phyloP scores from a whole-genome alignment of 108 stramenopile genomes.

The Stephanodiscus triporus region DNA sequence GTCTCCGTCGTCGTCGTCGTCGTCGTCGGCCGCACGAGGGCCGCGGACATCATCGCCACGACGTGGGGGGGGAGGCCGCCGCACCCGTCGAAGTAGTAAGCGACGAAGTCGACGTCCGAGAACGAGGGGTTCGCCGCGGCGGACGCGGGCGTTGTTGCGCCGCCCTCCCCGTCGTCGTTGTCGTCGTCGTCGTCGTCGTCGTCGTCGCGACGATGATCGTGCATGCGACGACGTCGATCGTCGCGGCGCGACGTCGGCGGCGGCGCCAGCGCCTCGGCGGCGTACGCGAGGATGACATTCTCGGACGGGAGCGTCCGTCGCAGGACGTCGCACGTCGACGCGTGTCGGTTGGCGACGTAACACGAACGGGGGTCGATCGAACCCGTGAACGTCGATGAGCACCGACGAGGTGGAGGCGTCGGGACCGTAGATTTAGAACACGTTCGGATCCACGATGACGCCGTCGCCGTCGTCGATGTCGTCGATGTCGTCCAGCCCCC shows the following conservation, averaged over 20 bases:
- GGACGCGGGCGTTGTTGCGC: not conserved
- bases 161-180: not conserved
- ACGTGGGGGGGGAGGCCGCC: slow-evolving; percentile 52
- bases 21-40: slow-evolving; percentile 31
- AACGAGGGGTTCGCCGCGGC: not conserved
- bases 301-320: slow-evolving; percentile 19
- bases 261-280: slow-evolving; percentile 41
- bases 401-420: slow-evolving; percentile 41
- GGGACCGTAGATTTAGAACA: slow-evolving; percentile 59
- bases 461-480: not conserved
- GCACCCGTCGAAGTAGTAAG: slow-evolving; percentile 63
- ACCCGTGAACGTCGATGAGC: slow-evolving; percentile 21
- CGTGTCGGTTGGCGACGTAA: slow-evolving; percentile 59
- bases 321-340: slow-evolving; percentile 39
- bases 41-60: slow-evolving; percentile 54
- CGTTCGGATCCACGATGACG: slow-evolving; percentile 21
- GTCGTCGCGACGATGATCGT: too few relatives aligned
- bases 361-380: slow-evolving; percentile 34
- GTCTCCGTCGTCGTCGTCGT: too few relatives aligned
- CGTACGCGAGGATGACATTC: slow-evolving; percentile 45
- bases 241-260: not conserved
- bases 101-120: slow-evolving; percentile 32
- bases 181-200: not conserved
- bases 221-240: not conserved
- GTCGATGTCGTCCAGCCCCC: not conserved